A percentile compares a stretch with the other conserved stretches of the same genome.
Conservation (phyloP, 176 grass and related monocot species). For the Phoenix dactylifera region DNA sequence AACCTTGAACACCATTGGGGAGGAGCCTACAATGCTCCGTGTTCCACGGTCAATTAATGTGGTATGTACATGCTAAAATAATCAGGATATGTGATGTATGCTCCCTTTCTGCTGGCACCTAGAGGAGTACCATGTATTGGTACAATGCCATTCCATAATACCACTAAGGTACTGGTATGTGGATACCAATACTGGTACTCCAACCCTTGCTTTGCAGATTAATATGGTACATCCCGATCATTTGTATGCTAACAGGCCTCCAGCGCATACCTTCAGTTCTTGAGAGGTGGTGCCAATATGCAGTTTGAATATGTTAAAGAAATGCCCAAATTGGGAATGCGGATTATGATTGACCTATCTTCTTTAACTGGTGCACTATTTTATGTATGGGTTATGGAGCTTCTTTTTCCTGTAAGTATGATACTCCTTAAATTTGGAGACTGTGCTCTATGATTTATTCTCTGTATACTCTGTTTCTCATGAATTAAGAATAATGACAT, state of each 20-base stretch:
- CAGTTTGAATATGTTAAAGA: conserved; percentile 45
- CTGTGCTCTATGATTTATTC: too few relatives aligned
- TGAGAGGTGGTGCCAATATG: conserved; percentile 34
- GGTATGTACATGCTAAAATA: conserved; percentile 18
- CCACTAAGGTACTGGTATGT: neutral
- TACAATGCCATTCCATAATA: neutral
- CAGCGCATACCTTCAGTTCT: conserved; percentile 35
- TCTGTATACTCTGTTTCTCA: too few relatives aligned
- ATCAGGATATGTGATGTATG: neutral
- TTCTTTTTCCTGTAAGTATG: conserved; percentile 49
- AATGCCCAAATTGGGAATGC: conserved; percentile 41
- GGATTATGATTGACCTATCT: conserved; percentile 5
- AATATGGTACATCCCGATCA: neutral
- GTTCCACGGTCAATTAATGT: conserved; percentile 34
- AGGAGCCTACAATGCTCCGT: neutral
- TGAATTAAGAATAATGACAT: too few relatives aligned
- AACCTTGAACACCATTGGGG: too few relatives aligned
- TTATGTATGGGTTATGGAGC: conserved; percentile 38
- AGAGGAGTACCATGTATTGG: neutral
- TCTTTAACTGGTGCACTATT: conserved; percentile 26
- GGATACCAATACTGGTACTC: neutral
- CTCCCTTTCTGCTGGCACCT: neutral
- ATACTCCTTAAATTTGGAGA: too few relatives aligned
- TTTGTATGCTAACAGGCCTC: conserved; percentile 21
- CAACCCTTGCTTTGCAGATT: neutral